Evolutionary conservation across 768 basidiomycete species (phyloP).

Genomic region (Mycena floridula): DNA sequence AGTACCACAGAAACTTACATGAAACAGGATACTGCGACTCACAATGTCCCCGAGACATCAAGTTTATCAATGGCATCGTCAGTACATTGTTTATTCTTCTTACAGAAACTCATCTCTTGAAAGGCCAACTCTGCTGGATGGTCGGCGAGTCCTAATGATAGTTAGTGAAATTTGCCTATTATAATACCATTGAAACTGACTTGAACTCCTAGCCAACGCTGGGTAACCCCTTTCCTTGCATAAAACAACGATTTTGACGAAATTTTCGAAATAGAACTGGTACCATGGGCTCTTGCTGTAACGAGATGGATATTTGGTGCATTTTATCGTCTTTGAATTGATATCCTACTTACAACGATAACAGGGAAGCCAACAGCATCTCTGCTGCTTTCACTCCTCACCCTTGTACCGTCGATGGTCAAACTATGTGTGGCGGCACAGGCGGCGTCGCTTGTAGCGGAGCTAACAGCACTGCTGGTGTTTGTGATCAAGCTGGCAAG

Average conservation of each 20-base stretch:
- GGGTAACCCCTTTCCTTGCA: too few species aligned
- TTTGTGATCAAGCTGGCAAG: constrained; percentile 39
- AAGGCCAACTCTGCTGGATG: constrained; percentile 38
- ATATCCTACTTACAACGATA: too few species aligned
- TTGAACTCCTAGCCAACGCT: too few species aligned
- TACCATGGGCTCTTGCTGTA: constrained; percentile 29
- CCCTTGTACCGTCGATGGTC: constrained; percentile 29
- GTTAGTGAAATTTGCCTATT: too few species aligned
- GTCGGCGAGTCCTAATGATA: constrained; percentile 23
- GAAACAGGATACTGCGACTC: constrained; percentile 66
- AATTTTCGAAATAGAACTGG: too few species aligned
- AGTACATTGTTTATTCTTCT: constrained; percentile 5
- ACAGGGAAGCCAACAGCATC: constrained; percentile 34
- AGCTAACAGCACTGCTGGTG: constrained; percentile 20
- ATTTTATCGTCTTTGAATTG: too few species aligned
- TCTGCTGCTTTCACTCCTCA: constrained; percentile 36
- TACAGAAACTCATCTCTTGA: not conserved
- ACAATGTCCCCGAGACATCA: constrained; percentile 56
- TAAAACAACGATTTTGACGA: too few species aligned
- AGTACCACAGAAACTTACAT: too few species aligned
- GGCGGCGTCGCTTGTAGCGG: constrained; percentile 24
- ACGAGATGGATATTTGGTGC: constrained; percentile 36
- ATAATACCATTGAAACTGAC: too few species aligned
- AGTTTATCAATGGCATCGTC: constrained; percentile 56
- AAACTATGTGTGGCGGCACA: constrained; percentile 28